Percentiles rank a stretch among this genome's conserved stretches.
phyloP scores from a whole-genome alignment of 441 rosid species.

The Aquilaria agallochum region DNA sequence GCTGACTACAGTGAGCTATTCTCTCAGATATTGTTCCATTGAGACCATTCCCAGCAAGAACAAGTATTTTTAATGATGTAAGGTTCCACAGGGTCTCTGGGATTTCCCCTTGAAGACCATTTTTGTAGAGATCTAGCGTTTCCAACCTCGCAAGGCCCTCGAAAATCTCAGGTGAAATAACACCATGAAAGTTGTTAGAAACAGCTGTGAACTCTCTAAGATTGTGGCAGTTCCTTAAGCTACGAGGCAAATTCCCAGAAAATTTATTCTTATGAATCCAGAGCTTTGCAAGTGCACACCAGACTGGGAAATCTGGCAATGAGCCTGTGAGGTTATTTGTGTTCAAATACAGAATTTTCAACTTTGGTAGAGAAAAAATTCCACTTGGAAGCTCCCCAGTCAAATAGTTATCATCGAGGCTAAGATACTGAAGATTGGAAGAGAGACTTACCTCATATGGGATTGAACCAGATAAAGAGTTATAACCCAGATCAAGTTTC shows the following conservation, averaged over 20 bases:
- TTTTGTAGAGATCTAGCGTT: slow-evolving; percentile 25
- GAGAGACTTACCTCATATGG: slow-evolving; percentile 35
- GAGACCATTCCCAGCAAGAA: slow-evolving; percentile 31
- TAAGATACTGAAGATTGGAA: slow-evolving; percentile 29
- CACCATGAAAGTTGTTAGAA: slow-evolving; percentile 24
- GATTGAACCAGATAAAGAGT: slow-evolving; percentile 27
- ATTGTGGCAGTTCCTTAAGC: slow-evolving; percentile 25
- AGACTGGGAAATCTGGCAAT: slow-evolving; percentile 20
- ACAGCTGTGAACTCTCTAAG: slow-evolving; percentile 28
- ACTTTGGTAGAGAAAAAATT: slow-evolving; percentile 24
- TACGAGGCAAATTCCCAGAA: slow-evolving; percentile 22
- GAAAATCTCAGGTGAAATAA: slow-evolving; percentile 22
- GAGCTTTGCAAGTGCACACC: slow-evolving; percentile 22
- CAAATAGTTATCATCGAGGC: slow-evolving; percentile 27
- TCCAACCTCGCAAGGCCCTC: slow-evolving; percentile 24
- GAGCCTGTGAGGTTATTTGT: slow-evolving; percentile 30
- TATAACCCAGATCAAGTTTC: slow-evolving; percentile 25
- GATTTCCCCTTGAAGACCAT: slow-evolving; percentile 30
- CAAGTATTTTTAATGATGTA: slow-evolving; percentile 24
- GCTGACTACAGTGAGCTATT: slow-evolving; percentile 22
- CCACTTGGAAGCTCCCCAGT: slow-evolving; percentile 28
- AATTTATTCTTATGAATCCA: slow-evolving; percentile 32
- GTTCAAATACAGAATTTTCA: slow-evolving; percentile 26
- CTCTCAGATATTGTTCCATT: slow-evolving; percentile 36
- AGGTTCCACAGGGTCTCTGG: slow-evolving; percentile 35